Percentiles rank a stretch among this genome's conserved stretches.
These are phyloP conservation scores for Claviceps maximensis DNA, from an alignment of 2,329 filamentous ascomycete species.

Conservation along the genomic window DNA sequence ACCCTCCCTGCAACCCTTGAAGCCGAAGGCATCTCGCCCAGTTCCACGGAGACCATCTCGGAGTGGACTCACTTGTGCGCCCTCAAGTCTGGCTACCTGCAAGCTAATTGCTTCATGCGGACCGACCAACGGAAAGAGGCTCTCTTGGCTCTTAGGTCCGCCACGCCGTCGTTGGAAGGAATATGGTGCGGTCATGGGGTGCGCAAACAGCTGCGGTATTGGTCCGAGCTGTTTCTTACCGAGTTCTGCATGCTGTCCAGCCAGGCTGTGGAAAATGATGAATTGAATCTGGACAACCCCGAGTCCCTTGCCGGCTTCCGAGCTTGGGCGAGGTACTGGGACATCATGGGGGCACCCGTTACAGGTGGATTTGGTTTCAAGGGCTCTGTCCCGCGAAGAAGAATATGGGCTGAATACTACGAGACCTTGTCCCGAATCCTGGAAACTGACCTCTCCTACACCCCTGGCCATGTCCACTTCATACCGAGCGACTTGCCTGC, in stretches of 20 bases:
- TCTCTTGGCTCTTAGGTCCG: conserved; percentile 50
- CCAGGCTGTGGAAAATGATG: conserved; percentile 38
- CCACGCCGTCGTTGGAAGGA: conserved; percentile 47
- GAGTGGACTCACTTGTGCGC: conserved; percentile 76
- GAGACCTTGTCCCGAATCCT: conserved; percentile 63
- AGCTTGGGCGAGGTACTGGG: conserved; percentile 60
- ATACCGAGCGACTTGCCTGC: conserved; percentile 36
- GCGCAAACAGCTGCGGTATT: conserved; percentile 56
- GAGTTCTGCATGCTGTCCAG: conserved; percentile 61
- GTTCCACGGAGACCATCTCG: conserved; percentile 39
- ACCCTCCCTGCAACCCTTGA: conserved; percentile 52
- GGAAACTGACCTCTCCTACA: conserved; percentile 49
- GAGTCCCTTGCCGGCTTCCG: conserved; percentile 45
- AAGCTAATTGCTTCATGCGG: conserved; percentile 48
- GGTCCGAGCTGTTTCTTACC: conserved; percentile 66
- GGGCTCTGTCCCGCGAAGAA: conserved; percentile 45
- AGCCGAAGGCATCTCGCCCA: conserved; percentile 37
- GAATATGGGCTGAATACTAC: conserved; percentile 81
- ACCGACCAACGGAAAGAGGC: conserved; percentile 42
- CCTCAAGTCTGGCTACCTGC: conserved; percentile 66
- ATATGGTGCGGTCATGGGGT: conserved; percentile 38
- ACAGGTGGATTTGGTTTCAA: conserved; percentile 44
- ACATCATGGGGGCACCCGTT: conserved; percentile 31
- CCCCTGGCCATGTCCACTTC: conserved; percentile 31
- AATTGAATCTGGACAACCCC: conserved; percentile 36